Evolutionary conservation across 2,329 filamentous ascomycete species (phyloP).

Genomic region (Biscogniauxia mediterranea): DNA sequence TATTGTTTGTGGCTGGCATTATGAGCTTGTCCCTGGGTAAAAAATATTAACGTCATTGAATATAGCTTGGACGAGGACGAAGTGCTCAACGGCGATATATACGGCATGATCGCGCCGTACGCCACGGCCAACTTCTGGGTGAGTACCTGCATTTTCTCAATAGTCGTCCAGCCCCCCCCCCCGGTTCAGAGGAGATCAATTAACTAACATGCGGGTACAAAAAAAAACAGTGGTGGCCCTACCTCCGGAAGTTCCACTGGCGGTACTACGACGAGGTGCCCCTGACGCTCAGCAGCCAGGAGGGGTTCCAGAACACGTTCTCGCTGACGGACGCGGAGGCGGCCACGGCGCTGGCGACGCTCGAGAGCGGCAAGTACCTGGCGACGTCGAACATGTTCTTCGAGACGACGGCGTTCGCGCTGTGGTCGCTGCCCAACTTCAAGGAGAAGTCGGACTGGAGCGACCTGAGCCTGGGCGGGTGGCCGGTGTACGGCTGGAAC

Average conservation of each 20-base stretch:
- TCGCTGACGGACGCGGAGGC: conserved; percentile 46
- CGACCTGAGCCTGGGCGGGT: conserved; percentile 36
- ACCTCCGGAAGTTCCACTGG: conserved; percentile 49
- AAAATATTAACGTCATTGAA: conserved; percentile 5
- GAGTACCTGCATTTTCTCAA: conserved; percentile 10
- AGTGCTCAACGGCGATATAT: conserved; percentile 49
- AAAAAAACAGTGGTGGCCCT: conserved; percentile 49
- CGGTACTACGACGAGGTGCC: conserved; percentile 51
- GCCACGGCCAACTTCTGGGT: conserved; percentile 52
- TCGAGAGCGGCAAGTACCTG: conserved; percentile 47
- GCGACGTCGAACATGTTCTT: conserved; percentile 47
- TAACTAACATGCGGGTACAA: neutral
- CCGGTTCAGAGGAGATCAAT: neutral
- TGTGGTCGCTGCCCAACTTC: conserved; percentile 52
- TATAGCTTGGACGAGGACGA: conserved; percentile 44
- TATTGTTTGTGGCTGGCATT: too few species aligned
- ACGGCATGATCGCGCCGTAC: conserved; percentile 48
- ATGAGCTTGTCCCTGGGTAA: neutral
- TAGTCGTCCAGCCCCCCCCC: neutral
- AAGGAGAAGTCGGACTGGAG: conserved; percentile 47
- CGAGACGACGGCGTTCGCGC: conserved; percentile 48
- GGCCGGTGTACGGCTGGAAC: conserved; percentile 54
- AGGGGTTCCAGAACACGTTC: conserved; percentile 53
- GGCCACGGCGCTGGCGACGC: conserved; percentile 38
- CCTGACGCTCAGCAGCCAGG: conserved; percentile 38